Base-by-base conservation (phyloP, 1,139 yeast species). In the Keqinozyma sinolaborantium region DNA sequence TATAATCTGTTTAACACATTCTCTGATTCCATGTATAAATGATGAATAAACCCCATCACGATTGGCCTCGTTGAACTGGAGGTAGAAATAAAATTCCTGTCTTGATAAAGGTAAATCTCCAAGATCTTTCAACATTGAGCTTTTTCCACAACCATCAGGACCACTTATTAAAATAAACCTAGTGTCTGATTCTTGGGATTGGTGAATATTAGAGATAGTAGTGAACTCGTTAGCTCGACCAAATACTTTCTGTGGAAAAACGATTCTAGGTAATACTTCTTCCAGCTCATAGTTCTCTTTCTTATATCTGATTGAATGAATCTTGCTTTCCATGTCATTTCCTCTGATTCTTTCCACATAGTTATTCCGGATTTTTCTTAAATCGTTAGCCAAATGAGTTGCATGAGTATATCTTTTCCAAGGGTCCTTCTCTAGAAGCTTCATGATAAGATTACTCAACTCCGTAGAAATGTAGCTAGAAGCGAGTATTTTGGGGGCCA, bases 101-200 rank as follows among this genome's bases (percentile, higher is more conserved):
- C 58, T 53, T 2, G 66, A 53, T 12, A 64, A 47, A 2, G 73
- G 61, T 2, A 53, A 48, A 4, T 64, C 53, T 33, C 60, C 64
- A 27, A 73, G 44, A 28, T 70, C 75, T 19, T 57, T 55, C n/a
- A 74, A 47, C 4, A 74, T 41, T 3, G 70, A 50, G 0, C 77
- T 57, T 46, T 73, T 73, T 3, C 80, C 81, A 3, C 60, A 48
- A 1, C 80, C 81, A 0, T 67, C 45, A n/a, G 56, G 60, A 5
- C 80, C 80, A 2, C 56, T 43, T 7, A 74, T 48, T 10, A 72
- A 2, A 70, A 41, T 11, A 64, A 39, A 36, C 61, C 59, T 40
- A 47, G 52, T 39, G 48, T 57, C 14, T 23, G 10, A 6, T 13
- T 8, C 31, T 16, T 33, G 4, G 26, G 14, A 14, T 32, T 24